Conservation (phyloP, 1,284 basidiomycete genomes). For the Rhodotorula sp. region DNA sequence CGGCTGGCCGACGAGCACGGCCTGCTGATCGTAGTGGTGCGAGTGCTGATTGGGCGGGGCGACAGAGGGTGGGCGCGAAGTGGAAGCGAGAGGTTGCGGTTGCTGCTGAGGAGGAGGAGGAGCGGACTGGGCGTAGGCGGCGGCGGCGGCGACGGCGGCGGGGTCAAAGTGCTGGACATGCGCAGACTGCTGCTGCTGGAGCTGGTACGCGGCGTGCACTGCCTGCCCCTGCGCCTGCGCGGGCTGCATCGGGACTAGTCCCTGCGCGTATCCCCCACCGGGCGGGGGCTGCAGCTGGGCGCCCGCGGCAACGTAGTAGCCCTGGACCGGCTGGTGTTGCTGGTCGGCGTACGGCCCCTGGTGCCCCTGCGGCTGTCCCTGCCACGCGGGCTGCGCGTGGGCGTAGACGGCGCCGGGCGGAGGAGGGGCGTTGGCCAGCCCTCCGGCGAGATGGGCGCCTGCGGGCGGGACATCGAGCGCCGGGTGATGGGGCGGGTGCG, state of each 20-base stretch:
- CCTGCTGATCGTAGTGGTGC: not conserved
- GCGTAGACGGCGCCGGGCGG: too few species aligned
- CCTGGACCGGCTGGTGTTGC: not conserved
- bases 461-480: too few species aligned
- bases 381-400: too few species aligned
- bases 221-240: not conserved
- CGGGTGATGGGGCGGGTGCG: not conserved
- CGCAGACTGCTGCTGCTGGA: not conserved
- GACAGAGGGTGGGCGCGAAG: not conserved
- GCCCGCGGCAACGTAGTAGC: not conserved
- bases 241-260: not conserved
- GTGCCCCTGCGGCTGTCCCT: not conserved
- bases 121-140: not conserved
- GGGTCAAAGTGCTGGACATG: not conserved
- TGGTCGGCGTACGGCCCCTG: not conserved
- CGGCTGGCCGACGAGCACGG: not conserved
- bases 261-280: not conserved
- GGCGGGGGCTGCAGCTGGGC: too few species aligned
- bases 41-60: not conserved
- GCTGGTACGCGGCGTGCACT: not conserved
- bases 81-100: not conserved
- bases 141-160: not conserved
- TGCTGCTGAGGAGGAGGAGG: not conserved
- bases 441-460: too few species aligned
- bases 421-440: not conserved